Evolutionary conservation across 192 early-diverging fungal genomes (phyloP).

Genomic region (Entophlyctis luteolus): DNA sequence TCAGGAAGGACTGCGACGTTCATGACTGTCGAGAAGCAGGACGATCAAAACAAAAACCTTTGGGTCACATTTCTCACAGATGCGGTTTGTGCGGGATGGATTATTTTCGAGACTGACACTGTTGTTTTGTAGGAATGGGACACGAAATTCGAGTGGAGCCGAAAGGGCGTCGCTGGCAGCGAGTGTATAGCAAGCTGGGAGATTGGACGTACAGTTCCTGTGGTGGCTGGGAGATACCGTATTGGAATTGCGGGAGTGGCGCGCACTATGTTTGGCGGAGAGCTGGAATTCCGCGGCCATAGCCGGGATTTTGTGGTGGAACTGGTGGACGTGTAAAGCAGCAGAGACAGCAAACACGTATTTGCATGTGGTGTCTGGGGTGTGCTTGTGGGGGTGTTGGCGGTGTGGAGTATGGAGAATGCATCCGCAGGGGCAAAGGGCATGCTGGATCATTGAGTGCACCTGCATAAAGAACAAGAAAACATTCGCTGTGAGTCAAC

Average conservation of each 20-base stretch:
- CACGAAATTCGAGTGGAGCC: constrained; percentile 39
- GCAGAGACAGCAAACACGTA: background rate
- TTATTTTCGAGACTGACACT: background rate
- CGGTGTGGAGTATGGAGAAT: no score
- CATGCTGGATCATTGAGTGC: no score
- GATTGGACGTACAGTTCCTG: constrained; percentile 24
- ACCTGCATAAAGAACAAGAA: no score
- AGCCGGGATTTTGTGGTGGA: background rate
- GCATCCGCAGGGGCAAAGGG: no score
- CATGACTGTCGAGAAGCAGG: constrained; percentile 40
- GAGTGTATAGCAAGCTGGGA: constrained; percentile 36
- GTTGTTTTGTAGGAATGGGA: constrained; percentile 30
- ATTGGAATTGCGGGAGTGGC: constrained; percentile 31
- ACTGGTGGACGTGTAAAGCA: background rate
- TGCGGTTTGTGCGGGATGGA: background rate
- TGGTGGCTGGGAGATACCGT: constrained; percentile 35
- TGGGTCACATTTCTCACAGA: constrained; percentile 42
- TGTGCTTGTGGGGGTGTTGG: no score
- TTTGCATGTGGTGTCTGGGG: no score
- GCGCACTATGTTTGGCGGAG: constrained; percentile 8
- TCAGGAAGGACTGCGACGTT: constrained; percentile 24
- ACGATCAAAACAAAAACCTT: background rate
- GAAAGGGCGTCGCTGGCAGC: constrained; percentile 36
- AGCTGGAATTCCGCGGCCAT: background rate
- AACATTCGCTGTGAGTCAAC: no score